Conservation (phyloP, 2,329 filamentous ascomycete species). For the Curvularia sp. region DNA sequence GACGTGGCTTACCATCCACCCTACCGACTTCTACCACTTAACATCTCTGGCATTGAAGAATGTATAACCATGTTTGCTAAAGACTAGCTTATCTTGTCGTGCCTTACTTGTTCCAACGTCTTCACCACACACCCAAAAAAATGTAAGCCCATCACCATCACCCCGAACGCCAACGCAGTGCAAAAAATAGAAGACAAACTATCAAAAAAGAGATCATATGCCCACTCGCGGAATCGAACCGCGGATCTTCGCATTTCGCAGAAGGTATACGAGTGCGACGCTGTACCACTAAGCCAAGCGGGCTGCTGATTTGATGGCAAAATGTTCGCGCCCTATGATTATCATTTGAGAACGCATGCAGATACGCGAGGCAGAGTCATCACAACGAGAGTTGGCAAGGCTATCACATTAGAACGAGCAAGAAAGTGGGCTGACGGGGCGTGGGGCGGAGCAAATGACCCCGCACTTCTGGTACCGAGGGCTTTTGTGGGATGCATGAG, state of each 20-base stretch:
- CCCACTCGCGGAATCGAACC: slow-evolving; percentile 20
- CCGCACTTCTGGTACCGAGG: neutral
- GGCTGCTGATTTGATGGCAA: slow-evolving; percentile 6
- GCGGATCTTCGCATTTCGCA: slow-evolving; percentile 26
- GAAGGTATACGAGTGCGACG: slow-evolving; percentile 21
- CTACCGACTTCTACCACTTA: neutral
- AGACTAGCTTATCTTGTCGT: neutral
- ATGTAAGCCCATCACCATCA: neutral
- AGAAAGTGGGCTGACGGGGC: neutral
- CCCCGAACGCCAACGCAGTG: neutral
- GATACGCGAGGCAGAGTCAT: neutral
- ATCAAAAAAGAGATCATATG: neutral
- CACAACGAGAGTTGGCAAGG: neutral
- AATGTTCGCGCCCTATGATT: neutral
- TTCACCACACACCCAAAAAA: neutral
- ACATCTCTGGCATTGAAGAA: neutral
- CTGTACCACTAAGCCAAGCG: slow-evolving; percentile 26
- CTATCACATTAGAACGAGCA: neutral
- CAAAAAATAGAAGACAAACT: neutral
- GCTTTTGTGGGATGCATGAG: neutral
- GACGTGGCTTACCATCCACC: neutral
- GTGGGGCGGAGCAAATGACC: neutral
- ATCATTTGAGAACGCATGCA: neutral
- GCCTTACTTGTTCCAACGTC: neutral
- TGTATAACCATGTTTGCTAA: neutral